Conservation (phyloP, 495 filamentous ascomycete species). For the Aspergillus homomorphus region DNA sequence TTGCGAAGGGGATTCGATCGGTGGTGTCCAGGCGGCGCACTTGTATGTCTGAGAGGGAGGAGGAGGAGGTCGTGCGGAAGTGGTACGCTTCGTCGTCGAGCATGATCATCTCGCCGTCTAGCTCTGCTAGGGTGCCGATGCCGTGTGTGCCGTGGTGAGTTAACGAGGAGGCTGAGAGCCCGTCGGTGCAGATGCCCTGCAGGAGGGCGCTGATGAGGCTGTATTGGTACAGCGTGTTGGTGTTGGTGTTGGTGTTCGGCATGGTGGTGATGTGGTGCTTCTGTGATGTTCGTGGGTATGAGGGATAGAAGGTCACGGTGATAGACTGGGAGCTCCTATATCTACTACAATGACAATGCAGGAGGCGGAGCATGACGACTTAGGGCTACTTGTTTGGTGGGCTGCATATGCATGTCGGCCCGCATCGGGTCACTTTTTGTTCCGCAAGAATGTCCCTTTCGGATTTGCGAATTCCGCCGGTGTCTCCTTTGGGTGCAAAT, state of each 20-base stretch:
- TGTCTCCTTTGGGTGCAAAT: too few relatives aligned
- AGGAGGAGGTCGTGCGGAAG: background rate
- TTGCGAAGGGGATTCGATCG: slow-evolving; percentile 8
- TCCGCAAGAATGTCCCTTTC: too few relatives aligned
- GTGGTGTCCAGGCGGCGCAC: background rate
- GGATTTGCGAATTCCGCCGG: too few relatives aligned
- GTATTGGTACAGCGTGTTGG: slow-evolving; percentile 50
- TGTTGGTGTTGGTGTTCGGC: background rate
- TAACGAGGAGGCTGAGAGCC: slow-evolving; percentile 34
- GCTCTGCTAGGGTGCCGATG: slow-evolving; percentile 47
- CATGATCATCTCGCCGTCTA: slow-evolving; percentile 53
- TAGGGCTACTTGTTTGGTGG: too few relatives aligned
- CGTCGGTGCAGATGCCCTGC: slow-evolving; percentile 45
- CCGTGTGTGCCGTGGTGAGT: slow-evolving; percentile 47
- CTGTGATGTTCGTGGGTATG: background rate
- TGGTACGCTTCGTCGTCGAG: slow-evolving; percentile 47
- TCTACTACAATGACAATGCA: too few relatives aligned
- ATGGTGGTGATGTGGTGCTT: too few relatives aligned
- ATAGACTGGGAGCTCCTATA: too few relatives aligned
- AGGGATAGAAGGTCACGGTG: too few relatives aligned
- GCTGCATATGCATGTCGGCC: too few relatives aligned
- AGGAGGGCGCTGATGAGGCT: slow-evolving; percentile 51
- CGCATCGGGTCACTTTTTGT: too few relatives aligned
- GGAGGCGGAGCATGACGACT: too few relatives aligned
- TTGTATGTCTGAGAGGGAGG: too few relatives aligned